These are phyloP conservation scores for Trametes elegans DNA, from an alignment of 768 basidiomycete species.

Conservation along the genomic window DNA sequence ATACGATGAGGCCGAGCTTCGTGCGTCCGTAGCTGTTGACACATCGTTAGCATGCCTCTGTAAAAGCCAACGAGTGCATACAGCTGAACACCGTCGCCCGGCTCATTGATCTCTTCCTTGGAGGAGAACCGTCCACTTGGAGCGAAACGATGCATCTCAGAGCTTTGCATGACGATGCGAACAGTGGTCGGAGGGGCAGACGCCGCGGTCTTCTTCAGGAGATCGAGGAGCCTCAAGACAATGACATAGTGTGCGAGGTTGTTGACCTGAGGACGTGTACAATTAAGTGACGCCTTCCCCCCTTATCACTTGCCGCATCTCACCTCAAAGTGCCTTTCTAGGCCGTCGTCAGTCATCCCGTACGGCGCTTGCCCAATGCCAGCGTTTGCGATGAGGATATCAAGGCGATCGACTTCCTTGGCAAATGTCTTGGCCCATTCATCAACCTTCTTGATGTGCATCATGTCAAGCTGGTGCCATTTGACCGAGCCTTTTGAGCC, in stretches of 20 bases:
- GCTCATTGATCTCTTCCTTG: constrained; percentile 29
- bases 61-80: constrained; percentile 5
- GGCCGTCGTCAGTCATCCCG: constrained; percentile 26
- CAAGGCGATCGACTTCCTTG: constrained; percentile 22
- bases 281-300: no score
- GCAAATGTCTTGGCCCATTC: constrained; percentile 23
- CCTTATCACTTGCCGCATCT: not conserved
- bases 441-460: constrained; percentile 25
- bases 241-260: constrained; percentile 29
- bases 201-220: constrained; percentile 29
- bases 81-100: constrained; percentile 24
- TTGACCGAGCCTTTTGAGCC: constrained; percentile 24
- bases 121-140: constrained; percentile 22
- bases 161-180: constrained; percentile 31
- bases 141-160: constrained; percentile 28
- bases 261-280: constrained; percentile 24
- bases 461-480: constrained; percentile 27
- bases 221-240: constrained; percentile 25
- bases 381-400: constrained; percentile 31
- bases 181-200: constrained; percentile 23
- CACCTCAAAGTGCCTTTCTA: constrained; percentile 30
- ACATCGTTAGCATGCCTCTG: no score
- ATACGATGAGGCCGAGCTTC: constrained; percentile 28
- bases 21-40: constrained; percentile 30
- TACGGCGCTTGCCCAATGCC: constrained; percentile 30